Percentiles rank a stretch among this genome's conserved stretches.
phyloP scores from a whole-genome alignment of 768 basidiomycete species.

The Amanita pallidorosea region DNA sequence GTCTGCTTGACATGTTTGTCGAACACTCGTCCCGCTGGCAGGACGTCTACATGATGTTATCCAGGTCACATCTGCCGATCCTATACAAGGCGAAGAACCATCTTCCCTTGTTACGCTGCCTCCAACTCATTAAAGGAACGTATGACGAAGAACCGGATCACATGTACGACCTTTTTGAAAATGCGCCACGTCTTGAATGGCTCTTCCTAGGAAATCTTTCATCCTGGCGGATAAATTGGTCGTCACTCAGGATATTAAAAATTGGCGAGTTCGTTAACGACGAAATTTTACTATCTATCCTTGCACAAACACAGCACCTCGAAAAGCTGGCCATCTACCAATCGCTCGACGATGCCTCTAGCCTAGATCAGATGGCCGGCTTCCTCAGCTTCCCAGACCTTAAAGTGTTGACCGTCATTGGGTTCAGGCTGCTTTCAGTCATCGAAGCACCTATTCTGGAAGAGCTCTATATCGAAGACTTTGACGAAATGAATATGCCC shows the following conservation, averaged over 20 bases:
- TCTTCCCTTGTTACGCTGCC: neutral
- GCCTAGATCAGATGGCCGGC: neutral
- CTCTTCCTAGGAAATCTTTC: neutral
- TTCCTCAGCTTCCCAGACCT: neutral
- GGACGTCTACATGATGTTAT: neutral
- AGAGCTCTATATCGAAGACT: neutral
- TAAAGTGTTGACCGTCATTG: neutral
- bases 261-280: neutral
- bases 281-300: neutral
- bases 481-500: neutral
- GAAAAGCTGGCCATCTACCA: neutral
- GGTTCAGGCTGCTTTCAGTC: neutral
- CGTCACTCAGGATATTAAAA: neutral
- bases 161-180: neutral
- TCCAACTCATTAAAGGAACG: neutral
- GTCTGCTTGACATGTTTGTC: neutral
- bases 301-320: neutral
- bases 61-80: neutral
- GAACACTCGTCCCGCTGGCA: neutral
- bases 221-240: neutral
- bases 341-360: neutral
- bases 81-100: constrained; percentile 1
- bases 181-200: neutral
- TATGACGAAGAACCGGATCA: neutral
- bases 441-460: neutral